phyloP scores from a whole-genome alignment of 2,329 filamentous ascomycete genomes.

The Polytolypa hystricis region DNA sequence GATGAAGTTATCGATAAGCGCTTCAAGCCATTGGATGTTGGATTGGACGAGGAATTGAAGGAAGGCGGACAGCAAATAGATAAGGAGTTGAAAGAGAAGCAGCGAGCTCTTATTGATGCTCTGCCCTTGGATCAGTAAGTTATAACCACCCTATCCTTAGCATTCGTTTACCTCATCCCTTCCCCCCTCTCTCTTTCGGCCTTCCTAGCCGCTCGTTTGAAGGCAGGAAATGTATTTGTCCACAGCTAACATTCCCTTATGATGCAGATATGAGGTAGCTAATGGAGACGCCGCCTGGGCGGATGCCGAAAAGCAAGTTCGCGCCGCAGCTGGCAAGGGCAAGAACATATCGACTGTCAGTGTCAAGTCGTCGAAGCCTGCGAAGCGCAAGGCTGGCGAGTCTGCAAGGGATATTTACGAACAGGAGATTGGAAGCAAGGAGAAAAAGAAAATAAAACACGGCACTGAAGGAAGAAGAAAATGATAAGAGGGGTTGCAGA shows the following conservation, averaged over 20 bases:
- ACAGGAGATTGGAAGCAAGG: conserved; percentile 32
- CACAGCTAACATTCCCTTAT: background rate
- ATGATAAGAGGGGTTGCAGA: conserved; percentile 5
- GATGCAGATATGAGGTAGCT: conserved; percentile 34
- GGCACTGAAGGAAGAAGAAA: conserved; percentile 30
- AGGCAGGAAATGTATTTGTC: no score
- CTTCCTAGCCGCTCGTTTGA: background rate
- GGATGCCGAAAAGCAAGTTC: conserved; percentile 63
- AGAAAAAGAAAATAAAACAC: conserved; percentile 35
- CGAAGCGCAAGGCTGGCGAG: conserved; percentile 61
- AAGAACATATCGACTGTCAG: conserved; percentile 51
- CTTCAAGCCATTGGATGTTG: conserved; percentile 59
- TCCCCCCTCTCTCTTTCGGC: background rate
- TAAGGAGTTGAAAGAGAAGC: conserved; percentile 61
- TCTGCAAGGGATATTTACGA: conserved; percentile 40
- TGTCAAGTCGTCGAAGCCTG: conserved; percentile 61
- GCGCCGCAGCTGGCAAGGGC: conserved; percentile 40
- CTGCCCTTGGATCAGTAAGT: conserved; percentile 76
- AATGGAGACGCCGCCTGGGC: conserved; percentile 43
- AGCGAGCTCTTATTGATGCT: conserved; percentile 80
- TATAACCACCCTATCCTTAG: background rate
- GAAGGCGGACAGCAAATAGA: conserved; percentile 71
- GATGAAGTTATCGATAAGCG: conserved; percentile 55
- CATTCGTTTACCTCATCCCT: background rate
- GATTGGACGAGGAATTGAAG: conserved; percentile 70